phyloP scores from a whole-genome alignment of 2,329 filamentous ascomycete genomes.

The Fusarium sp. region DNA sequence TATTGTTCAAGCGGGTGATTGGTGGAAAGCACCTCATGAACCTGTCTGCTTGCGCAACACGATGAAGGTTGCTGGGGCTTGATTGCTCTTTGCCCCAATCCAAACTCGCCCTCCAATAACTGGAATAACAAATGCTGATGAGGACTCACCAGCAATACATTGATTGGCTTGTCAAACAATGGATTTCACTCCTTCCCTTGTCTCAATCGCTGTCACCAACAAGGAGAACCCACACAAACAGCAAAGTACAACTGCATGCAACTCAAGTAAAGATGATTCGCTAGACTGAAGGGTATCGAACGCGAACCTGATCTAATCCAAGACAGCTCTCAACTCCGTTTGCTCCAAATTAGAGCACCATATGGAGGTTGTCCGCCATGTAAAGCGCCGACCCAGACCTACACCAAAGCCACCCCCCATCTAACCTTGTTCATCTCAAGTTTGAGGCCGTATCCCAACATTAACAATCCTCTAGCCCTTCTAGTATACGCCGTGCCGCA shows the following conservation, averaged over 20 bases:
- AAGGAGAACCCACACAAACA: not conserved
- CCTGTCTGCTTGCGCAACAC: no score
- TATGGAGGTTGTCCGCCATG: conserved; percentile 18
- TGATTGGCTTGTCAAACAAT: no score
- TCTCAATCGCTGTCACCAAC: no score
- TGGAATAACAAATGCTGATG: no score
- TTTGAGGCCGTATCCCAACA: conserved; percentile 2
- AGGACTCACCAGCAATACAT: no score
- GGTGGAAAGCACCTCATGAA: no score
- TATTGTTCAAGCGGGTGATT: not conserved
- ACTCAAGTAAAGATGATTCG: conserved; percentile 22
- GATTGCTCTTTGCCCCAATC: no score
- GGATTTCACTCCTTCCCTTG: no score
- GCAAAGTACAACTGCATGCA: not conserved
- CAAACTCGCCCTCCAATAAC: no score
- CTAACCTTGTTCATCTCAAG: conserved; percentile 6
- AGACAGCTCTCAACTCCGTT: conserved; percentile 39
- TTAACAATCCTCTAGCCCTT: conserved; percentile 68
- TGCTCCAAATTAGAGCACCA: conserved; percentile 38
- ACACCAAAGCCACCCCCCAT: conserved; percentile 15
- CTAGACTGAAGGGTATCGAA: conserved; percentile 45
- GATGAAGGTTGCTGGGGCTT: no score
- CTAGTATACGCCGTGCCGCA: conserved; percentile 77
- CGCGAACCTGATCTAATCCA: conserved; percentile 41
- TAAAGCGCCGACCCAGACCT: conserved; percentile 31